Evolutionary conservation across 2,329 filamentous ascomycete species (phyloP).

Genomic region (Colletotrichum shisoi): DNA sequence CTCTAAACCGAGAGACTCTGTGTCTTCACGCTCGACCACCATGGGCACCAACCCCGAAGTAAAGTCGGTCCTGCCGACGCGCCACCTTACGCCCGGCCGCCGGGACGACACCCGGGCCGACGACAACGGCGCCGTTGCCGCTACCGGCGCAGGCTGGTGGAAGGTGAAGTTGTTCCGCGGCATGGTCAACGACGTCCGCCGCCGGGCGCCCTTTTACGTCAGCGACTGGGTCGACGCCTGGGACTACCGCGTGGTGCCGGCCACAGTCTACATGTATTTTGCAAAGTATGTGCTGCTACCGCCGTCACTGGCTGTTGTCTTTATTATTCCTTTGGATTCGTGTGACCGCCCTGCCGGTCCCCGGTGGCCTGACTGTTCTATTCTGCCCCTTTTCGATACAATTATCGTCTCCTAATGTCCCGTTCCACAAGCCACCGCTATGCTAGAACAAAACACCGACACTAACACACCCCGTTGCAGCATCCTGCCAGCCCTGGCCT

Average conservation of each 20-base stretch:
- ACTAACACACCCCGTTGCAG: conserved; percentile 52
- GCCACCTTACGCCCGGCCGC: conserved; percentile 3
- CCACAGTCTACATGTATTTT: conserved; percentile 94
- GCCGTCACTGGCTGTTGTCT: not conserved
- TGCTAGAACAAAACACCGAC: conserved; percentile 1
- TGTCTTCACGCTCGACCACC: not conserved
- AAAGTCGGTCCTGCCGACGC: conserved; percentile 23
- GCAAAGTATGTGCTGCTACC: conserved; percentile 70
- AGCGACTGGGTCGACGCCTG: conserved; percentile 88
- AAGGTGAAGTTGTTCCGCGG: conserved; percentile 77
- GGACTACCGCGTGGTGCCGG: conserved; percentile 88
- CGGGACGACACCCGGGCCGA: not conserved
- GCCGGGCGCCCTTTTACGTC: conserved; percentile 77
- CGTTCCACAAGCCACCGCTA: not conserved
- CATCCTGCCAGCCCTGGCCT: conserved; percentile 85
- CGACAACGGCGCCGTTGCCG: conserved; percentile 5
- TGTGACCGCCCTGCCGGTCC: not conserved
- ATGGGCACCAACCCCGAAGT: conserved; percentile 27
- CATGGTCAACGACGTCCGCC: conserved; percentile 79
- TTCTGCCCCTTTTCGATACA: not conserved
- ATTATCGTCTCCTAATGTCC: not conserved
- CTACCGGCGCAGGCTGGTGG: conserved; percentile 66
- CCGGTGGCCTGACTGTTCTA: not conserved
- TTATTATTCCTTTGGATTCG: not conserved
- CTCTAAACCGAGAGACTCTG: not conserved